Base-by-base conservation (phyloP, 2,329 filamentous ascomycete genomes). In the Paracoccidioides lutzii region DNA sequence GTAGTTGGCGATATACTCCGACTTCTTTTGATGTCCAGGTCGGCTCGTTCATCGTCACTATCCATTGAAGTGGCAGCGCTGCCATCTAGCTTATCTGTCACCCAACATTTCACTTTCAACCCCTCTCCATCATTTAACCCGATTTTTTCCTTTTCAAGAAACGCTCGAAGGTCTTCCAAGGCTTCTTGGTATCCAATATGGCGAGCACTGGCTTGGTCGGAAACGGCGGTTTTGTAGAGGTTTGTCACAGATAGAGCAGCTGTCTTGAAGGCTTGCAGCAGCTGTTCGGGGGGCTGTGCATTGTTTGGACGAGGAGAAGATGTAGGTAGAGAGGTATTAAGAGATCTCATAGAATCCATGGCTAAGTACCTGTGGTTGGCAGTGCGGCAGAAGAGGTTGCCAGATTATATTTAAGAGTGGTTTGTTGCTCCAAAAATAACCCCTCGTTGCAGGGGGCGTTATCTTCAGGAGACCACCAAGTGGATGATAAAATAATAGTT, bases 201-300 rank as follows among this genome's bases (percentile, higher is more conserved):
- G 52, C 88, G 83, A 49, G 89, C 83, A 64, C 84, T 84, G 52
- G 84, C 78, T 68, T 93, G 84, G 51, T 88, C 87, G 37, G 83
- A 78, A 10, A 88, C 85, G 3, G 91, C 91, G 42, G 85, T 90
- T 73, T 95, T 96, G 76, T 97, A 97, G 12, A 98, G 83, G 66
- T 94, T 95, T 50, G 93, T 97, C 55, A 97, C 90, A 5, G 90
- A 95, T 38, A 96, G 78, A 22, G 93, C 93, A 38, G 93, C 93
- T 14, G 87, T 83, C 71, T 90, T 93, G 78, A 98, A 98, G 57
- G 88, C 85, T 63, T 91, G 85, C 57, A 96, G 82, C 50, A 96
- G 82, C 66, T 76, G 70, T 63, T 77, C 75, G 3, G 74, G 71
- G 45, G 75, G 74, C 57, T 75, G 73, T 40, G 60, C 58, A 2